Base-by-base conservation (phyloP, 352 stramenopile genomes). In the Phytophthora megakarya region DNA sequence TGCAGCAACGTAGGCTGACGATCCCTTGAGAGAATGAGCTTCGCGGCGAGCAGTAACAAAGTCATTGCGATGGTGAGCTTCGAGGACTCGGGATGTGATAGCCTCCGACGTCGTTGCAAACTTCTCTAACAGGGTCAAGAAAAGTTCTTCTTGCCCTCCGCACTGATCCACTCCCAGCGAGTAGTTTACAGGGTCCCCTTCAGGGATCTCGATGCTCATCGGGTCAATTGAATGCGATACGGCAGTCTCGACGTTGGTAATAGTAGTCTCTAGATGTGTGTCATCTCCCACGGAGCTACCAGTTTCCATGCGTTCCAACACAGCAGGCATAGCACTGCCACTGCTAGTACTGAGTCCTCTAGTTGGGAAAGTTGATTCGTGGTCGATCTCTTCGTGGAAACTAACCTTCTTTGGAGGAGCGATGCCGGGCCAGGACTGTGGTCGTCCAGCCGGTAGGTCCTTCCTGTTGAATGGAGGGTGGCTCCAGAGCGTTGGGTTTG, bases 21-120 rank as follows among this genome's bases (percentile, higher is more conserved):
- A 90, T 4, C 84, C 84, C 52, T 93, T 93, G 12, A 93, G 67
- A 11, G 84, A 90, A 65, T 93, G 84, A 10, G 78, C 65, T 71
- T 92, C 84, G 5, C 84, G 82, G 19, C 78, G 69, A 44, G 86
- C 65, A 40, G 77, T 62, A 5, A 69, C 53, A 26, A 89, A 72
- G 38, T 91, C 76, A 12, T 73, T 75, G 8, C 49, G 30, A 12
- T 76, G 43, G 46, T 86, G 75, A 5, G 84, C 77, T 28, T 70
- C 59, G 5, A 85, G 30, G 12, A 93, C 79, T 0, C 77, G 64
- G 6, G 54, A 38, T 49, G 88, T 83, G 18, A 78, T 73, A 6
- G 38, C 67, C 25, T 89, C 79, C 0, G 74, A 81, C 5, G 77
- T 58, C 5, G 39, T 51, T 1, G 65, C 35, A 68, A 90, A 93